These are phyloP conservation scores for Pichia scutulata DNA, from an alignment of 805 yeast genomes.

Conservation along the genomic window DNA sequence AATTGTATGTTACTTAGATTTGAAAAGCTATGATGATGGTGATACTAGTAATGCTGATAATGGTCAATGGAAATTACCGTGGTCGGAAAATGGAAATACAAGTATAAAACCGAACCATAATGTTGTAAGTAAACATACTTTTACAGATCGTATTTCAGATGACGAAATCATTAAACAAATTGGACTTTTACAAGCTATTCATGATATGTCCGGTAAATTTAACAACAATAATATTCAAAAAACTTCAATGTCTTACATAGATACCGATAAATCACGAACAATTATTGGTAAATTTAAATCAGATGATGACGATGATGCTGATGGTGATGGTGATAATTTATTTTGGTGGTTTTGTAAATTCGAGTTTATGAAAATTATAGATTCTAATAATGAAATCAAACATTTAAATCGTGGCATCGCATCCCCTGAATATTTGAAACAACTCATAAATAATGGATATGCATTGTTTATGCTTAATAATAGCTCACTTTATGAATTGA, in stretches of 20 bases:
- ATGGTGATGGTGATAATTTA: background rate
- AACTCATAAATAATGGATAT: slow-evolving; percentile 26
- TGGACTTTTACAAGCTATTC: slow-evolving; percentile 25
- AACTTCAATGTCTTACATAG: slow-evolving; percentile 16
- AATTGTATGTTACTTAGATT: slow-evolving; percentile 19
- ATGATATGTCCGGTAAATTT: slow-evolving; percentile 22
- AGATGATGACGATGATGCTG: slow-evolving; percentile 8
- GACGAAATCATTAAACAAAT: slow-evolving; percentile 9
- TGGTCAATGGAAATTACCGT: background rate
- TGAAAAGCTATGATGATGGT: slow-evolving; percentile 9
- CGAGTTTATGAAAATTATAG: slow-evolving; percentile 10
- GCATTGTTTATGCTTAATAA: slow-evolving; percentile 28
- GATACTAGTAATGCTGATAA: background rate
- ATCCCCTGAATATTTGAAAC: slow-evolving; percentile 27
- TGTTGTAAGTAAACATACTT: background rate
- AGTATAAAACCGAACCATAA: background rate
- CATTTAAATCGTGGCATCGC: slow-evolving; percentile 25
- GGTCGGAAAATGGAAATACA: background rate
- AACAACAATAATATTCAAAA: background rate
- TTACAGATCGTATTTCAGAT: background rate
- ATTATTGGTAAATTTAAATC: slow-evolving; percentile 26
- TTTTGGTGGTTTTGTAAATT: slow-evolving; percentile 29
- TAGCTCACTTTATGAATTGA: slow-evolving; percentile 20
- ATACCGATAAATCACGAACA: slow-evolving; percentile 28
- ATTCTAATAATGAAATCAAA: background rate